phyloP scores from a whole-genome alignment of 2,329 filamentous ascomycete species.

The Botrytis paeoniae region DNA sequence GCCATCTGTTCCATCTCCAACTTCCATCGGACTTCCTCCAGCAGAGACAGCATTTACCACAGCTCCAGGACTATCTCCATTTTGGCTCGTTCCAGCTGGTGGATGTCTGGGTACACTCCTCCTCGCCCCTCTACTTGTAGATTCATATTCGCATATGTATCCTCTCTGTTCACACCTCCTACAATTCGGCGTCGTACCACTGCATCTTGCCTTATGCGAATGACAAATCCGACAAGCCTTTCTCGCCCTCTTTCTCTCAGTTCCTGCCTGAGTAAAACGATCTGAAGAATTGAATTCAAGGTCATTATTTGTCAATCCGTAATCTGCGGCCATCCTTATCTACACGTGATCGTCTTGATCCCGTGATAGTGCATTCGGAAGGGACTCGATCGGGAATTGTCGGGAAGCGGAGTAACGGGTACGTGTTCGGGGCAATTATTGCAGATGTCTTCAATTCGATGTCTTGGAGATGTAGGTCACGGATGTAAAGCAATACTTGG shows the following conservation, averaged over 20 bases:
- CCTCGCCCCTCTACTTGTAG: slow-evolving; percentile 7
- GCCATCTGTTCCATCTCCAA: slow-evolving; percentile 1
- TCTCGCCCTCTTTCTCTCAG: slow-evolving; percentile 11
- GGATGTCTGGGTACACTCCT: slow-evolving; percentile 13
- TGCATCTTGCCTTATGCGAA: slow-evolving; percentile 19
- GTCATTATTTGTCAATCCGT: slow-evolving; percentile 12
- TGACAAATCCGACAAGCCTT: slow-evolving; percentile 18
- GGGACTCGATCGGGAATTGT: not conserved
- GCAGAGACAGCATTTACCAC: not conserved
- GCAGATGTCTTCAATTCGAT: slow-evolving; percentile 4
- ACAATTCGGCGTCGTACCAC: slow-evolving; percentile 15
- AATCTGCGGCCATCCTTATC: slow-evolving; percentile 12
- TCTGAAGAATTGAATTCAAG: slow-evolving; percentile 18
- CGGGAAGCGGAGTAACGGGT: not conserved
- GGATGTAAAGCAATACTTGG: not conserved
- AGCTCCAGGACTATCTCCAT: slow-evolving; percentile 7
- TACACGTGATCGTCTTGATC: slow-evolving; percentile 11
- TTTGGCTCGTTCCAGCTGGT: slow-evolving; percentile 6
- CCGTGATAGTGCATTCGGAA: slow-evolving; percentile 6
- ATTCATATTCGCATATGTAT: slow-evolving; percentile 20
- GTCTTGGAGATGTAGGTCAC: slow-evolving; percentile 13
- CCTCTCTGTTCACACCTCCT: slow-evolving; percentile 18
- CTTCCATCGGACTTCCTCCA: slow-evolving; percentile 16
- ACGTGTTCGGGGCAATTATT: not conserved
- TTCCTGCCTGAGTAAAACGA: slow-evolving; percentile 17